A percentile compares a stretch with the other conserved stretches of the same genome.
Conservation (phyloP, 352 stramenopile genomes). For the Phytophthora niederhauseri region DNA sequence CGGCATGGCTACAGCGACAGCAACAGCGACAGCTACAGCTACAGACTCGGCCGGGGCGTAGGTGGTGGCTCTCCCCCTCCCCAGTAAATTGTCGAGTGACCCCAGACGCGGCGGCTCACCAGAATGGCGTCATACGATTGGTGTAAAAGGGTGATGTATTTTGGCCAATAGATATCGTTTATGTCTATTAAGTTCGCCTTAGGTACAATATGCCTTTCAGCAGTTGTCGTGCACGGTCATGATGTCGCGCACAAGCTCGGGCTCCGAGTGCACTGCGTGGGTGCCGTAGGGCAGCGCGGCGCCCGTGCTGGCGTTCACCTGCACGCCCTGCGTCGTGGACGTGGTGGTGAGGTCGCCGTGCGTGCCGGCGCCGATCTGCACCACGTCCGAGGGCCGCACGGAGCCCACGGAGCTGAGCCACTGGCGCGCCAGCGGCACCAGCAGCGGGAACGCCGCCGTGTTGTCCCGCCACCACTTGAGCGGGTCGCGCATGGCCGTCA, state of each 20-base stretch:
- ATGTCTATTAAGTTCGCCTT: background rate
- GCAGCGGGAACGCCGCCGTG: slow-evolving; percentile 38
- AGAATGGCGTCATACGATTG: slow-evolving; percentile 18
- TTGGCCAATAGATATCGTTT: slow-evolving; percentile 13
- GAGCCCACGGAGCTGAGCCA: slow-evolving; percentile 53
- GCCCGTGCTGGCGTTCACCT: slow-evolving; percentile 21
- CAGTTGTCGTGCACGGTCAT: slow-evolving; percentile 60
- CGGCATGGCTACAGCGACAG: slow-evolving; percentile 49
- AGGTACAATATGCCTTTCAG: slow-evolving; percentile 20
- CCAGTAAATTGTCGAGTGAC: slow-evolving; percentile 24
- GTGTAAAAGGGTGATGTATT: slow-evolving; percentile 10
- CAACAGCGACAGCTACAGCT: no score
- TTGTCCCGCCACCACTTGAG: slow-evolving; percentile 55
- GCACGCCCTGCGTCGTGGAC: slow-evolving; percentile 19
- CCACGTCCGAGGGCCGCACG: slow-evolving; percentile 37
- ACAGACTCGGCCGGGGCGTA: slow-evolving; percentile 3
- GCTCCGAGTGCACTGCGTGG: slow-evolving; percentile 45
- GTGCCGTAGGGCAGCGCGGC: slow-evolving; percentile 21
- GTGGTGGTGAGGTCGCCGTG: slow-evolving; percentile 21
- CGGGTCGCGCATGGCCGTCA: slow-evolving; percentile 46
- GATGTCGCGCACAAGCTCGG: slow-evolving; percentile 53
- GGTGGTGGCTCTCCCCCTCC: slow-evolving; percentile 11
- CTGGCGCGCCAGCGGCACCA: slow-evolving; percentile 51
- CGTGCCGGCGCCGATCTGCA: slow-evolving; percentile 24
- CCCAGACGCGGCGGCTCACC: slow-evolving; percentile 11